Percentiles rank a stretch among this genome's conserved stretches.
phyloP scores from a whole-genome alignment of 257 asterid genomes.

The Scutellaria barbata region DNA sequence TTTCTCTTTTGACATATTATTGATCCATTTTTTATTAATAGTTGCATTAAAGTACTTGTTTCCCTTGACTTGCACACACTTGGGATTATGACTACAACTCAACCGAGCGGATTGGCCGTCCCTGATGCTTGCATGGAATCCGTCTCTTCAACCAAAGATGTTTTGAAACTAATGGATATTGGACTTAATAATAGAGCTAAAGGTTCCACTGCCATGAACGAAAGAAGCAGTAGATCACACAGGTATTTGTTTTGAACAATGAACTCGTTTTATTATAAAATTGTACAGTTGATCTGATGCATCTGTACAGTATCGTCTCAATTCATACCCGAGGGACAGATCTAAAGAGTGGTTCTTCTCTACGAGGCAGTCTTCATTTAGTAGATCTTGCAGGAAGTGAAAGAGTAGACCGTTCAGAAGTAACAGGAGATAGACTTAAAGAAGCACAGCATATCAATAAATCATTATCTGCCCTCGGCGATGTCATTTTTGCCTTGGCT shows the following conservation, averaged over 20 bases:
- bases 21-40: not conserved
- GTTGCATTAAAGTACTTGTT: conserved; percentile 29
- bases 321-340: conserved; percentile 77
- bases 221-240: conserved; percentile 98
- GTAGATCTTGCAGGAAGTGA: conserved; percentile 99
- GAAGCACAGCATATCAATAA: conserved; percentile 97
- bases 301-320: conserved; percentile 63
- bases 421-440: conserved; percentile 89
- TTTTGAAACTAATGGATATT: conserved; percentile 72
- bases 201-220: conserved; percentile 85
- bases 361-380: conserved; percentile 88
- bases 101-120: conserved; percentile 82
- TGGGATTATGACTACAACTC: conserved; percentile 67
- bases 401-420: conserved; percentile 96
- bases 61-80: conserved; percentile 89
- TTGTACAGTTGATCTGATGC: conserved; percentile 22
- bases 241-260: conserved; percentile 48
- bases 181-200: conserved; percentile 89
- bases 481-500: conserved; percentile 89
- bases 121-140: conserved; percentile 83
- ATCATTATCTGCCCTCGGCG: conserved; percentile 95
- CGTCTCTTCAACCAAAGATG: conserved; percentile 68
- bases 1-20: not conserved
- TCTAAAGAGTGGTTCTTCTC: conserved; percentile 64
- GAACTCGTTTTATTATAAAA: not conserved